Base-by-base conservation (phyloP, 176 grass and related monocot species). In the Lolium rigidum region DNA sequence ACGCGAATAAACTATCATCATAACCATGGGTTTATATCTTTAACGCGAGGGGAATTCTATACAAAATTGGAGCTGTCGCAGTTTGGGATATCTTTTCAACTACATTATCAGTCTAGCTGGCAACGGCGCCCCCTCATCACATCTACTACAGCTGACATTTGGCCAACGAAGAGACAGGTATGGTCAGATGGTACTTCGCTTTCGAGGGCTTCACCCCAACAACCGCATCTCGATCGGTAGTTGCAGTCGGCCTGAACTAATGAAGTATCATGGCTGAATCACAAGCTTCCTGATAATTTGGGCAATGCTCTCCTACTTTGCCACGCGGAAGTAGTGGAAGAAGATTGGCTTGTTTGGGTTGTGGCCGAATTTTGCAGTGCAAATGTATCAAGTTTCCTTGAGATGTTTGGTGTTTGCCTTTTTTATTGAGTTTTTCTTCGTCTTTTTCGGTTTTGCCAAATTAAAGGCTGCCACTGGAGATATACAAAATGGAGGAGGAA, bases 161-260 rank as follows among this genome's bases (percentile, higher is more conserved):
- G 22, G 70, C 55, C 69, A 55, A 59, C 67, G 39, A 17, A 26
- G 16, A 48, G 21, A 72, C 17, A 38, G 15, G 77, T 3, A 18
- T 80, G 47, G 15, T 63, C 24, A 26, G 74, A 46, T n/a, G 61
- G n/a, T 17, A 4, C 61, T 38, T 66, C 7, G 74, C 61, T 78
- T 44, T 85, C 83, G 43, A 69, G 20, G 54, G 47, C 74, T 20
- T 78, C 83, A 9, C 77, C 74, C 74, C 74, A 85, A 68, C 83
- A 54, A 67, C 83, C 62, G 49, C 74, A 69, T 68, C 74, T 9
- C 47, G 48, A 48, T 76, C 47, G 73, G 73, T 76, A 9, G 73
- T 17, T 52, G 48, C 73, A 26, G 70, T 15, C 21, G 72, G 13
- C 72, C 28, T 28, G 46, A 25, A 49, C 70, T 46, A 64, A 17